These are phyloP conservation scores for Paramyrothecium roridum DNA, from an alignment of 2,329 filamentous ascomycete genomes.

Conservation along the genomic window DNA sequence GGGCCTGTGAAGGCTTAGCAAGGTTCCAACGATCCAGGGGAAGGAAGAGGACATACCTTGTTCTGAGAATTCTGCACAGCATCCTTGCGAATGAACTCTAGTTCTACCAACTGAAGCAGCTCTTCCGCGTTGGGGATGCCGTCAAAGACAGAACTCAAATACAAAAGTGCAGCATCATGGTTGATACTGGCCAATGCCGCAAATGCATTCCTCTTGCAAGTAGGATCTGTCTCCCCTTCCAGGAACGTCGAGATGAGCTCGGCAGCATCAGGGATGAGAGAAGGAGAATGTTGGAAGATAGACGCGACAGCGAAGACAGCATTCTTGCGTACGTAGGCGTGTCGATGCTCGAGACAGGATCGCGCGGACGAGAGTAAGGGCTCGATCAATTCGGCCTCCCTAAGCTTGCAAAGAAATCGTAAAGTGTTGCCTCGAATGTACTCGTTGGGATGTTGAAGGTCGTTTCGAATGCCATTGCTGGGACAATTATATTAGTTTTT, in stretches of 20 bases:
- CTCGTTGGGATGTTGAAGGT: constrained; percentile 96
- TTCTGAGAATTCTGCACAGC: constrained; percentile 92
- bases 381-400: constrained; percentile 93
- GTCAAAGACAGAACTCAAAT: constrained; percentile 86
- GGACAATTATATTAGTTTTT: constrained; percentile 10
- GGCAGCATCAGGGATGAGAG: constrained; percentile 90
- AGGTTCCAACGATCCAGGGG: constrained; percentile 19
- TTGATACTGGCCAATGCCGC: constrained; percentile 86
- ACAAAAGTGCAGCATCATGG: constrained; percentile 87
- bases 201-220: constrained; percentile 97
- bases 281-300: constrained; percentile 86
- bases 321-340: constrained; percentile 97
- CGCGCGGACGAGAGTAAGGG: constrained; percentile 90
- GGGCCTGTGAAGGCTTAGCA: constrained; percentile 51
- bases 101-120: constrained; percentile 84
- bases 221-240: constrained; percentile 85
- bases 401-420: constrained; percentile 93
- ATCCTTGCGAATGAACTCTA: constrained; percentile 98
- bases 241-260: constrained; percentile 90
- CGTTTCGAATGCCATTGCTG: constrained; percentile 97
- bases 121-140: constrained; percentile 93
- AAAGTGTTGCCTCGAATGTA: constrained; percentile 98
- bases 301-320: constrained; percentile 92
- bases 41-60: constrained; percentile 58
- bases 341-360: constrained; percentile 89